Conservation (phyloP, 345 rosid species). For the Hibiscus mutabilis region DNA sequence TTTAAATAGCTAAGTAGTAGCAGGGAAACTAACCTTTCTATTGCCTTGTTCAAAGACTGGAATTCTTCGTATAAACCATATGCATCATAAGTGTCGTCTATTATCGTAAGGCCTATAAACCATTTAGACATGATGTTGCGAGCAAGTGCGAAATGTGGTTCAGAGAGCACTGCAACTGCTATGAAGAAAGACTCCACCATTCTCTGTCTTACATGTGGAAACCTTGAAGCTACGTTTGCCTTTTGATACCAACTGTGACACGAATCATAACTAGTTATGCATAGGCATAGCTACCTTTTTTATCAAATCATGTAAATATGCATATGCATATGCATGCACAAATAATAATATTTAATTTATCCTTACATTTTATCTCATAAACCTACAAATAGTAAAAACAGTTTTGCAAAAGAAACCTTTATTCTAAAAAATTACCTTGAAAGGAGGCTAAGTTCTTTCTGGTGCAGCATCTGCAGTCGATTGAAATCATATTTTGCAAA, state of each 20-base stretch:
- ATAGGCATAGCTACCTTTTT: too few species aligned
- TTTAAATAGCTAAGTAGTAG: too few species aligned
- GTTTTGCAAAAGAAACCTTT: too few species aligned
- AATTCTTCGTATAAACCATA: neutral
- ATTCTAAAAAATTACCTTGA: neutral
- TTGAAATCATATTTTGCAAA: conserved; percentile 18
- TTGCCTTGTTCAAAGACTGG: neutral
- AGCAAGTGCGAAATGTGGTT: conserved; percentile 11
- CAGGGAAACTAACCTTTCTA: neutral
- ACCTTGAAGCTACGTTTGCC: neutral
- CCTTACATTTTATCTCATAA: neutral
- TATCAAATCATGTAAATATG: too few species aligned
- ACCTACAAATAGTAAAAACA: neutral
- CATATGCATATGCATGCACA: too few species aligned
- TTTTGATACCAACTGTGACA: neutral
- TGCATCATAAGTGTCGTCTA: conserved; percentile 1
- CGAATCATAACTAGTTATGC: neutral
- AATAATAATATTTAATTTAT: neutral
- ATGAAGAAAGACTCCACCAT: conserved; percentile 2
- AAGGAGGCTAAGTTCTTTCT: conserved; percentile 3
- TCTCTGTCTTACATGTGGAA: conserved; percentile 15
- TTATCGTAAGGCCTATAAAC: neutral
- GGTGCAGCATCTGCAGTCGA: conserved; percentile 3
- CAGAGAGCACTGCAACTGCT: neutral
- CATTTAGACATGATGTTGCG: conserved; percentile 1